These are phyloP conservation scores for Talaromyces ruber DNA, from an alignment of 495 filamentous ascomycete genomes.

Conservation along the genomic window DNA sequence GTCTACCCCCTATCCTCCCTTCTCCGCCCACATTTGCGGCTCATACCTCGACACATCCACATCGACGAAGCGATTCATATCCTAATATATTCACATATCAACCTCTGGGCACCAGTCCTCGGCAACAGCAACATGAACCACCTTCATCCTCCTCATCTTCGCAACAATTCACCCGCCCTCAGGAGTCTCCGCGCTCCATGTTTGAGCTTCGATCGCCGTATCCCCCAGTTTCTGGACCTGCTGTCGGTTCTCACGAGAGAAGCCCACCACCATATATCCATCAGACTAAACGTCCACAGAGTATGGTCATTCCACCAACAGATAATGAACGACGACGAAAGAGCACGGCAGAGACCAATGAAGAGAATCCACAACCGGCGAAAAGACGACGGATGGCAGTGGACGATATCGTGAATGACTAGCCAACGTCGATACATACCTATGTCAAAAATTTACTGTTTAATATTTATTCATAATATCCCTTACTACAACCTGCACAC, in stretches of 20 bases:
- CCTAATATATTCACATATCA: slow-evolving; percentile 8
- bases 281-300: neutral
- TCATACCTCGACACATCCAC: slow-evolving; percentile 21
- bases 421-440: neutral
- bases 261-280: neutral
- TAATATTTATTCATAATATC: neutral
- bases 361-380: slow-evolving; percentile 47
- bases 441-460: neutral
- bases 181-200: slow-evolving; percentile 6
- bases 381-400: slow-evolving; percentile 59
- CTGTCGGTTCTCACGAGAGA: slow-evolving; percentile 16
- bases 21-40: slow-evolving; percentile 12
- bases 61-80: slow-evolving; percentile 34
- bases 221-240: slow-evolving; percentile 6
- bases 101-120: neutral
- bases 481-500: neutral
- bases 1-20: slow-evolving; percentile 35
- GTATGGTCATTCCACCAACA: neutral
- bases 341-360: neutral
- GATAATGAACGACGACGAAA: slow-evolving; percentile 2
- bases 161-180: neutral
- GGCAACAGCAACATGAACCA: slow-evolving; percentile 14
- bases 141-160: neutral
- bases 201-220: slow-evolving; percentile 2
- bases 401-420: slow-evolving; percentile 41